A percentile compares a stretch with the other conserved stretches of the same genome.
Evolutionary conservation across 148 eudicot species (phyloP).

Genomic region (Linanthus parryae): DNA sequence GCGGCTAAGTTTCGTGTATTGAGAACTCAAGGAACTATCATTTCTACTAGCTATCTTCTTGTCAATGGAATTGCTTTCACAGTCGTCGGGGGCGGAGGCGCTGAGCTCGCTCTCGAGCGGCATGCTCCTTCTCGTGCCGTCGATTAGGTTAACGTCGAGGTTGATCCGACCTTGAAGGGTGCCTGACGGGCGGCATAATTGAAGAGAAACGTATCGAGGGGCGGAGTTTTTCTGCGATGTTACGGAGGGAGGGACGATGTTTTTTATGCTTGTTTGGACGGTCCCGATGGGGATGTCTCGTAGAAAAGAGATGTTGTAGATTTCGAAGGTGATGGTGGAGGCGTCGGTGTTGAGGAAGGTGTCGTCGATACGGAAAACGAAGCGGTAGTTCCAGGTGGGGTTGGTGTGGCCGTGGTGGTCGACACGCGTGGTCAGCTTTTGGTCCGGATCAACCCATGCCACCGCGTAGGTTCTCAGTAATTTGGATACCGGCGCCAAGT

Average conservation of each 20-base stretch:
- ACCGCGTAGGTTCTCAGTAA: slow-evolving; percentile 29
- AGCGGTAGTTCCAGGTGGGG: slow-evolving; percentile 32
- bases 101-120: slow-evolving; percentile 2
- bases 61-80: not conserved
- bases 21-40: too few relatives aligned
- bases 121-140: not conserved
- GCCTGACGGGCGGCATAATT: slow-evolving; percentile 23
- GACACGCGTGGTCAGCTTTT: slow-evolving; percentile 20
- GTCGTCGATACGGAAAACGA: slow-evolving; percentile 23
- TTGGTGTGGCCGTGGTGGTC: slow-evolving; percentile 32
- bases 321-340: slow-evolving; percentile 21
- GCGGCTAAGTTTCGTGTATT: too few relatives aligned
- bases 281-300: slow-evolving; percentile 36
- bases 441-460: slow-evolving; percentile 25
- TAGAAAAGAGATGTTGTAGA: slow-evolving; percentile 29
- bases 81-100: not conserved
- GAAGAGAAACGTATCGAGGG: slow-evolving; percentile 2
- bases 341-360: slow-evolving; percentile 11
- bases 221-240: not conserved
- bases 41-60: not conserved
- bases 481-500: slow-evolving; percentile 30
- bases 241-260: not conserved
- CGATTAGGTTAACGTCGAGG: slow-evolving; percentile 18
- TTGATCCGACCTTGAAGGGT: slow-evolving; percentile 19
- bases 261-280: slow-evolving; percentile 3